Base-by-base conservation (phyloP, 164 flowering plant genomes). In the Vitis riparia region DNA sequence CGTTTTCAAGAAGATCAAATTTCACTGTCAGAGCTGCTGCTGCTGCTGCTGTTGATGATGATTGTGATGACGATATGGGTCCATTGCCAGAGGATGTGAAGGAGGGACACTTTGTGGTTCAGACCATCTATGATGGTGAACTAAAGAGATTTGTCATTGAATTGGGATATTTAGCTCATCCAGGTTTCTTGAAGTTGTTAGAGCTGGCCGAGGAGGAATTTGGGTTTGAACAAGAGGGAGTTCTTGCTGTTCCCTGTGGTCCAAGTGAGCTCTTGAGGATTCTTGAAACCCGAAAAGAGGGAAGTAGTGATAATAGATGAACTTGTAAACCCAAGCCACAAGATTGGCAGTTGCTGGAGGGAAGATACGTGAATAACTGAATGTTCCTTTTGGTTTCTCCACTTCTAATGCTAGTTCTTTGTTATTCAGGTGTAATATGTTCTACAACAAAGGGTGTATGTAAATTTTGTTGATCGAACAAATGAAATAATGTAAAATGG, bases 41-140 rank as follows among this genome's bases (percentile, higher is more conserved):
- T 55, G 58, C 58, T 55, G n/a, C 16, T 55, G 27, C 27, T 23
- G 27, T 23, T 23, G 27, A 23, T 23, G 59, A 55, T 55, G 59
- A 55, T 55, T 14, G n/a, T 55, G 59, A 8, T 37, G 44, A n/a
- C 27, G 27, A 23, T 23, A 23, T 23, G 27, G 69, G 69, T 63
- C 52, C 19, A 49, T 69, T 30, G 11, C 5, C 27, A 6, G 59
- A 69, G 27, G 63, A 55, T 23, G 66, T 63, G 49, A 74, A 58
- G 65, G 65, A 71, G 27, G 79, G 79, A 9, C 75, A 68, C 55
- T 76, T 75, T 71, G 78, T 63, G 60, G 79, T 76, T 6, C 55
- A 53, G 17, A 69, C 79, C 11, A 59, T 64, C 0, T 3, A 51
- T 44, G 79, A 62, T 15, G 13, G 69, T 51, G 53, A 57, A 63